Percentiles rank a stretch among this genome's conserved stretches.
These are phyloP conservation scores for Dendrobium catenatum DNA, from an alignment of 106 monocot species.

Conservation along the genomic window DNA sequence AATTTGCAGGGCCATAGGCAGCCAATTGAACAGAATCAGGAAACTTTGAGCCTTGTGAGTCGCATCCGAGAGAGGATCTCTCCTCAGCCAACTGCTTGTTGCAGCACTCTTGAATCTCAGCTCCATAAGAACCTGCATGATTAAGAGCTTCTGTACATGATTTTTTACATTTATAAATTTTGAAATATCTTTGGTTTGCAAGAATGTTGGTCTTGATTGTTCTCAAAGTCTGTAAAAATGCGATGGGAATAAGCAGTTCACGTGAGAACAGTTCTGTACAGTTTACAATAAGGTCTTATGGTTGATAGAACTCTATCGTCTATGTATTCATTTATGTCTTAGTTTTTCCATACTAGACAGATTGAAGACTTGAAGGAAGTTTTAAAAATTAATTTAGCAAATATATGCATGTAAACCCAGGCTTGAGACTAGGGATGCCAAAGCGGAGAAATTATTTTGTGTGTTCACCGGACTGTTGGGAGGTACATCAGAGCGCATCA, in stretches of 20 bases:
- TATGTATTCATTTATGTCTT: no score
- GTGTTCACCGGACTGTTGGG: no score
- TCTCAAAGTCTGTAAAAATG: not conserved
- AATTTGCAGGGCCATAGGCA: conserved; percentile 15
- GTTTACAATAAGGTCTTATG: not conserved
- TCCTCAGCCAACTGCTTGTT: not conserved
- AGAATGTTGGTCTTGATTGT: not conserved
- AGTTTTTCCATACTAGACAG: no score
- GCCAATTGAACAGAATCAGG: conserved; percentile 10
- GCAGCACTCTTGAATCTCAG: not conserved
- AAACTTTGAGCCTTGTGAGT: conserved; percentile 13
- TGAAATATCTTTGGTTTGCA: not conserved
- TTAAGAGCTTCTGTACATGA: not conserved
- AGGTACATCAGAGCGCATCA: no score
- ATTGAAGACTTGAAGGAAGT: no score
- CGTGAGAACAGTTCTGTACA: not conserved
- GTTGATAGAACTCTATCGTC: not conserved
- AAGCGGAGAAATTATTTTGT: no score
- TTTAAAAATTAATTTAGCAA: no score
- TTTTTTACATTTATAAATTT: not conserved
- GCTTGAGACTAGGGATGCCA: no score
- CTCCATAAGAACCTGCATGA: conserved; percentile 12
- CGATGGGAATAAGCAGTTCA: not conserved
- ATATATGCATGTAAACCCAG: no score
- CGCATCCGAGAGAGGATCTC: conserved; percentile 11